Evolutionary conservation across 176 grass and related monocot species (phyloP).

Genomic region (Eragrostis nindensis): DNA sequence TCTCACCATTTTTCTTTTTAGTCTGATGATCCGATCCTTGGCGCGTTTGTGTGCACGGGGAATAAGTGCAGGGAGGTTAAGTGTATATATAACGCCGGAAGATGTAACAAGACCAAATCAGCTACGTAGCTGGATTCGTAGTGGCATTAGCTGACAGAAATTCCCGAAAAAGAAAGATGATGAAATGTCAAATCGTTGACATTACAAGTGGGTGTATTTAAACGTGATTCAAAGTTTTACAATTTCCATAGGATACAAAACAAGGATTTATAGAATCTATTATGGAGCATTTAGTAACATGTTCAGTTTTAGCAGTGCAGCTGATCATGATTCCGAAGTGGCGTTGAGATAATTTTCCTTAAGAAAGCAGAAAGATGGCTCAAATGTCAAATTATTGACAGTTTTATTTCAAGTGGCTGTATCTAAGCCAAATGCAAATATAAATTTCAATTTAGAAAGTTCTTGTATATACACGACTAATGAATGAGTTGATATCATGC

Average conservation of each 20-base stretch:
- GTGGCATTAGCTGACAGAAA: neutral
- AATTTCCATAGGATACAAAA: neutral
- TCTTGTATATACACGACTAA: neutral
- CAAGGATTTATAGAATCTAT: neutral
- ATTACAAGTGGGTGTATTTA: neutral
- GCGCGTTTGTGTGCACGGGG: neutral
- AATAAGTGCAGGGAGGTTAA: neutral
- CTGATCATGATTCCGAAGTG: neutral
- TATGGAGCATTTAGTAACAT: neutral
- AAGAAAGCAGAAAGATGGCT: neutral
- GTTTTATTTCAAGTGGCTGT: neutral
- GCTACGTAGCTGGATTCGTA: neutral
- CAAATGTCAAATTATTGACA: too few relatives aligned
- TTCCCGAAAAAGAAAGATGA: neutral
- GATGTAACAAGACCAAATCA: neutral
- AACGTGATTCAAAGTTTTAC: neutral
- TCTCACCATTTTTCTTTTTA: slow-evolving; percentile 24
- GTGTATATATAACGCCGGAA: neutral
- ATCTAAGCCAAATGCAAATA: neutral
- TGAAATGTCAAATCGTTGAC: neutral
- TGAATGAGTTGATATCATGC: neutral
- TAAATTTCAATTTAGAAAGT: neutral
- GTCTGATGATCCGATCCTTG: neutral
- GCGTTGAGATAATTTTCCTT: neutral
- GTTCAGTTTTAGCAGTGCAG: neutral